These are phyloP conservation scores for Aspergillus eucalypticola DNA, from an alignment of 2,329 filamentous ascomycete species.

Conservation along the genomic window DNA sequence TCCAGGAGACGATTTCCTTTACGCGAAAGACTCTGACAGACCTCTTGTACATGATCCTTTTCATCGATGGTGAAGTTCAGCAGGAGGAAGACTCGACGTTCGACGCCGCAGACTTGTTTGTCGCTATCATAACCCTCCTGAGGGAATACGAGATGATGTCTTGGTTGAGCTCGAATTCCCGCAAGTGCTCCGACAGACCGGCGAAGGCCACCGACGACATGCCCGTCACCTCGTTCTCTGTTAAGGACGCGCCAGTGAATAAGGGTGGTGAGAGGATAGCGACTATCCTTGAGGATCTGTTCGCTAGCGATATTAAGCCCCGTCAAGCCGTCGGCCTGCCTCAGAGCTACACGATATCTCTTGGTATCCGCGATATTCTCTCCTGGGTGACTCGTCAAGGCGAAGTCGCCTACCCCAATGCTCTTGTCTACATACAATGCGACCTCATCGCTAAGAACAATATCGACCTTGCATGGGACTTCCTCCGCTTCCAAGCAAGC, in stretches of 20 bases:
- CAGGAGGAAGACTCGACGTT: conserved; percentile 71
- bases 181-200: conserved; percentile 33
- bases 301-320: conserved; percentile 47
- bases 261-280: conserved; percentile 28
- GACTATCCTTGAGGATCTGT: conserved; percentile 48
- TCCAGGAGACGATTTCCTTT: conserved; percentile 74
- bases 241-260: conserved; percentile 26
- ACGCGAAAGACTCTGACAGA: conserved; percentile 76
- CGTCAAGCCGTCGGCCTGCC: conserved; percentile 41
- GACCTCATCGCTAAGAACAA: conserved; percentile 69
- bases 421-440: conserved; percentile 66
- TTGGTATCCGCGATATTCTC: conserved; percentile 47
- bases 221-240: conserved; percentile 25
- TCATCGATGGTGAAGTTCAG: conserved; percentile 82
- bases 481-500: conserved; percentile 64
- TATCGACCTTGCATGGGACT: conserved; percentile 64
- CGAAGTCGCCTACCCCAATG: conserved; percentile 57
- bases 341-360: conserved; percentile 45
- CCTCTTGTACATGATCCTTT: conserved; percentile 77
- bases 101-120: conserved; percentile 59
- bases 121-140: conserved; percentile 67
- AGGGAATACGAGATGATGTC: conserved; percentile 69
- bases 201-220: conserved; percentile 25
- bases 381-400: conserved; percentile 54
- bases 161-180: conserved; percentile 57